phyloP scores from a whole-genome alignment of 768 basidiomycete species.

The Tubosaeta sp. region DNA sequence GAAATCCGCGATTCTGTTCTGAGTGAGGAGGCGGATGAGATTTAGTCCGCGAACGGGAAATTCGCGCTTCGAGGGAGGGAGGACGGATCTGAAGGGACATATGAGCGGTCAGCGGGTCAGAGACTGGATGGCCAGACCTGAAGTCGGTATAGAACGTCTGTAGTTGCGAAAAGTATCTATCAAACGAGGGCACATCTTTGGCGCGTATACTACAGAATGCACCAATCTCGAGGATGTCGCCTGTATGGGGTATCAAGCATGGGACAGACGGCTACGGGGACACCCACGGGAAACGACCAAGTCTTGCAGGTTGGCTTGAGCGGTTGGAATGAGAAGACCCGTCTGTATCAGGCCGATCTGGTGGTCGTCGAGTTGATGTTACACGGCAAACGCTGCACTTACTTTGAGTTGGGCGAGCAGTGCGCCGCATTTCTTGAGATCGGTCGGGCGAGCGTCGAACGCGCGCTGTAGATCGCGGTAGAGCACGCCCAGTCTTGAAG shows the following conservation, averaged over 20 bases:
- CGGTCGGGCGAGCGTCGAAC: conserved; percentile 60
- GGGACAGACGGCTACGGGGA: background rate
- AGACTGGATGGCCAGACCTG: conserved; percentile 40
- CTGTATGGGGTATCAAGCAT: conserved; percentile 35
- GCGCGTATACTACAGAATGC: conserved; percentile 90
- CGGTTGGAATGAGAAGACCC: conserved; percentile 72
- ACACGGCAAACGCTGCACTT: background rate
- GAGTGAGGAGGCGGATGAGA: conserved; percentile 90
- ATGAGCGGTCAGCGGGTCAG: conserved; percentile 5
- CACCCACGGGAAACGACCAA: conserved; percentile 69
- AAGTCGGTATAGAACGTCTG: conserved; percentile 88
- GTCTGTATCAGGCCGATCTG: conserved; percentile 76
- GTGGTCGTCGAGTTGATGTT: background rate
- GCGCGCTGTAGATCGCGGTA: conserved; percentile 66
- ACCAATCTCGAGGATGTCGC: conserved; percentile 93
- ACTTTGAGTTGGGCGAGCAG: conserved; percentile 78
- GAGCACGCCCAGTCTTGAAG: conserved; percentile 48
- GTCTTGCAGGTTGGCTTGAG: conserved; percentile 59
- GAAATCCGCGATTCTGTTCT: conserved; percentile 96
- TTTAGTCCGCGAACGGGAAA: conserved; percentile 88
- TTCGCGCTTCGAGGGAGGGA: conserved; percentile 84
- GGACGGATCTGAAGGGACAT: conserved; percentile 46
- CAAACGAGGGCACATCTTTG: conserved; percentile 87
- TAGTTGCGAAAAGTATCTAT: conserved; percentile 90
- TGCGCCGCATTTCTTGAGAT: conserved; percentile 61